Base-by-base conservation (phyloP, 805 yeast species). In the Cyberlindnera galapagoensis region DNA sequence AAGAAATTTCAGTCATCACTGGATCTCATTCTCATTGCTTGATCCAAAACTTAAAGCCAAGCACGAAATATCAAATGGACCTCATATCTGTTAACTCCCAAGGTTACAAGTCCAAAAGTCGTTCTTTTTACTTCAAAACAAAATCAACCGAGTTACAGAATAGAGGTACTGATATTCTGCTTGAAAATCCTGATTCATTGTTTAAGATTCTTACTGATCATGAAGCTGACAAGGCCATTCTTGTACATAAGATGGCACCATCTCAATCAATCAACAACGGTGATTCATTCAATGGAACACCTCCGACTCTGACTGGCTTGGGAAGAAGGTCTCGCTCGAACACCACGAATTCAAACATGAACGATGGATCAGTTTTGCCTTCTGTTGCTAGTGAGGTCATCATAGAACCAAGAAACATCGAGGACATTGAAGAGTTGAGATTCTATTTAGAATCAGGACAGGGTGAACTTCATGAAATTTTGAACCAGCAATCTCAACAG, bases 381-480 rank as follows among this genome's bases (percentile, higher is more conserved):
- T 34, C 44, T 4, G 38, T 25, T 15, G 43, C 28, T 4, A 36
- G 42, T 5, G 40, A 46, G n/a, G 33, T 36, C 5, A 24, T 38
- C 9, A 47, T 42, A 12, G 51, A 41, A 28, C 51, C 43, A 30
- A 44, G 24, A 40, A 42, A 30, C 19, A 42, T 63, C 51, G 37
- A 54, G 49, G 67, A 65, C 44, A 61, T 65, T 24, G 67, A 61
- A 36, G 70, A 65, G 38, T 41, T 67, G 22, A 58, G 67, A 36
- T 64, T 57, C 36, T 46, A 60, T 25, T 44, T 66, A 16, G 71
- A 65, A 40, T 47, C 60, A 6, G 64, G 65, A 2, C 59, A 65
- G 26, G 69, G 62, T 18, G 69, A 65, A 18, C 52, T 63, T 11
- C 57, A 60, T 29, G 43, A 56, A 7, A 45, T 63, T 12, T 38